Evolutionary conservation across 2,329 filamentous ascomycete genomes (phyloP), one percentile per base, ranked within the genome.

Genomic region (Cadophora luteo-olivacea): DNA sequence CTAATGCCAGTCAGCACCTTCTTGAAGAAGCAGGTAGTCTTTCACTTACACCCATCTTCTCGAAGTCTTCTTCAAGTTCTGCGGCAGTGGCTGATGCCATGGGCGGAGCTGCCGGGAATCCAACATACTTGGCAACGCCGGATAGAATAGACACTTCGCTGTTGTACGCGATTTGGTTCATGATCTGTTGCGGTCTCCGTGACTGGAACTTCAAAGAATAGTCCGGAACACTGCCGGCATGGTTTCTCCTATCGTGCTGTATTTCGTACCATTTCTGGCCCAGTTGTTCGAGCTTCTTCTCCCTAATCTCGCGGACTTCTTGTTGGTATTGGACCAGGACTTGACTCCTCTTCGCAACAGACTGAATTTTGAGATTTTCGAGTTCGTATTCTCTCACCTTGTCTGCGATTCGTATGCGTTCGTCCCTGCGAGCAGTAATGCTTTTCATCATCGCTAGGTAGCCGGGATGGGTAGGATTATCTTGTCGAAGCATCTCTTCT

Each of bases 211-310:
- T 88, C 73, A 97, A 87, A 67, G 91, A 90, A 77, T 92, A 97
- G 74, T 96, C 92, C 51, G 92, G 89, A 72, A 94, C 88, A 69
- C 91, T 90, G 75, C 92, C 91, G 70, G 93, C 91, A 70, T 87
- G 86, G 75, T 90, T 91, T 75, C 94, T 89, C 68, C 96, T 89
- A 77, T 97, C 93, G 73, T 92, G 90, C 79, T 98, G 95, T 67
- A 98, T 92, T 74, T 95, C 91, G 80, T 97, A 97, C 86, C 95
- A 97, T 73, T 96, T 90, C 78, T 93, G 89, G 76, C 96, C 95
- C 68, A 97, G 88, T 68, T 90, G 85, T 71, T 94, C 91, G 36
- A 98, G 84, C 57, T 92, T 87, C 66, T 86, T 86, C 79, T 98
- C 95, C 69, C 96, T 89, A 72, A 92, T 87, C 77, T 97, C 92